phyloP scores from a whole-genome alignment of 345 rosid species.

The Hibiscus syriacus region DNA sequence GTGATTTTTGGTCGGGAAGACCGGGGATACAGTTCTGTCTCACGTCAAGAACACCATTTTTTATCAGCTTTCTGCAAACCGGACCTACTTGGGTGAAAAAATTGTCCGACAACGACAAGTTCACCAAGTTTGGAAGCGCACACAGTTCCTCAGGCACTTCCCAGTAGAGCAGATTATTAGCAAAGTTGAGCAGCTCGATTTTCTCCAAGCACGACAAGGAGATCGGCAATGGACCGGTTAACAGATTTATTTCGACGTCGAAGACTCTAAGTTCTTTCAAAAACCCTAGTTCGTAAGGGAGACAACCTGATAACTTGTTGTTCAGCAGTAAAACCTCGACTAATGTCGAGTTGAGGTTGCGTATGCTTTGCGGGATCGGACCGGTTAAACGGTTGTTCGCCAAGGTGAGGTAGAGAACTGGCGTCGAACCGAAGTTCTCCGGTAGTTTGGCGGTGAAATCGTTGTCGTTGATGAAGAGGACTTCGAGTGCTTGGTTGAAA shows the following conservation, averaged over 20 bases:
- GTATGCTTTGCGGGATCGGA: constrained; percentile 42
- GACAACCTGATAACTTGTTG: constrained; percentile 43
- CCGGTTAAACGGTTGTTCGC: constrained; percentile 46
- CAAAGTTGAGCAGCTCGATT: constrained; percentile 28
- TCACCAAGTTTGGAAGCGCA: constrained; percentile 21
- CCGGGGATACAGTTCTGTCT: constrained; percentile 41
- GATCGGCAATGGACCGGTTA: constrained; percentile 45
- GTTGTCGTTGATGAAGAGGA: constrained; percentile 53
- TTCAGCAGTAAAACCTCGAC: constrained; percentile 41
- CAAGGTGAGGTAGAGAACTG: constrained; percentile 42
- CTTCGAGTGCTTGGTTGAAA: constrained; percentile 33
- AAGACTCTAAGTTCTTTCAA: constrained; percentile 23
- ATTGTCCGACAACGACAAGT: constrained; percentile 30
- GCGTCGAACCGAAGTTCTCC: constrained; percentile 31
- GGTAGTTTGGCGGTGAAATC: constrained; percentile 28
- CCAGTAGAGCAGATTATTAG: constrained; percentile 31
- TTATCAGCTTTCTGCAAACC: constrained; percentile 34
- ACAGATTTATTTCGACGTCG: constrained; percentile 31
- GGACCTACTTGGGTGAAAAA: constrained; percentile 58
- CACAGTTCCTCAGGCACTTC: constrained; percentile 44
- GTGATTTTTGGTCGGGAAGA: constrained; percentile 39
- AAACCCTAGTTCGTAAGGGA: constrained; percentile 47
- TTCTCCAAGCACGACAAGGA: constrained; percentile 44
- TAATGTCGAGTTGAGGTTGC: constrained; percentile 19
- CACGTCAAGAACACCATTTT: constrained; percentile 27